Conservation (phyloP, 208 protist species). For the Herpetomonas muscarum region DNA sequence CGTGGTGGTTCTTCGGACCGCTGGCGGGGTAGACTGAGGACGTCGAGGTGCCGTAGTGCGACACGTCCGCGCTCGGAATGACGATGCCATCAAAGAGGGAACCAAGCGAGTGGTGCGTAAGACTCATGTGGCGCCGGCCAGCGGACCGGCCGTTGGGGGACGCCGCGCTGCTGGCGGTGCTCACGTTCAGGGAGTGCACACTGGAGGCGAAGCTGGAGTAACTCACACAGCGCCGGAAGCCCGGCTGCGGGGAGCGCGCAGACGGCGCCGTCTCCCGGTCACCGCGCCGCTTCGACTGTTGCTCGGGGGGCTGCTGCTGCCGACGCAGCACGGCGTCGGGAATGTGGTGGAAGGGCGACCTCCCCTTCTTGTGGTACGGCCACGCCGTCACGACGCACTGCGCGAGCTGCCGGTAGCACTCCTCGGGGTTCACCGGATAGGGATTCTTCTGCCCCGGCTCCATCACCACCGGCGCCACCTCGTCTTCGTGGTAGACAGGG, state of each 20-base stretch:
- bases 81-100: neutral
- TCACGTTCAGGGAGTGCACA: neutral
- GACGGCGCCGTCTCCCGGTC: neutral
- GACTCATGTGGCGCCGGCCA: neutral
- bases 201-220: neutral
- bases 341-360: neutral
- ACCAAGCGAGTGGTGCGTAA: neutral
- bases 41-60: neutral
- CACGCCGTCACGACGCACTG: neutral
- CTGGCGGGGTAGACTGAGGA: too few species aligned
- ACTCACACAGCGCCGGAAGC: neutral
- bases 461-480: neutral
- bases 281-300: neutral
- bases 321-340: neutral
- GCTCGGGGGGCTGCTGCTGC: neutral
- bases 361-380: neutral
- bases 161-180: neutral
- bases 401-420: neutral
- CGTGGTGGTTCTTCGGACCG: too few species aligned
- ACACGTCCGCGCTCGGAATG: neutral
- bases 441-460: neutral
- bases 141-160: neutral
- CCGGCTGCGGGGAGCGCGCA: too few species aligned
- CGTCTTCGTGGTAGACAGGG: neutral
- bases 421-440: neutral